Base-by-base conservation (phyloP, 352 stramenopile species). In the Phytophthora capsici region DNA sequence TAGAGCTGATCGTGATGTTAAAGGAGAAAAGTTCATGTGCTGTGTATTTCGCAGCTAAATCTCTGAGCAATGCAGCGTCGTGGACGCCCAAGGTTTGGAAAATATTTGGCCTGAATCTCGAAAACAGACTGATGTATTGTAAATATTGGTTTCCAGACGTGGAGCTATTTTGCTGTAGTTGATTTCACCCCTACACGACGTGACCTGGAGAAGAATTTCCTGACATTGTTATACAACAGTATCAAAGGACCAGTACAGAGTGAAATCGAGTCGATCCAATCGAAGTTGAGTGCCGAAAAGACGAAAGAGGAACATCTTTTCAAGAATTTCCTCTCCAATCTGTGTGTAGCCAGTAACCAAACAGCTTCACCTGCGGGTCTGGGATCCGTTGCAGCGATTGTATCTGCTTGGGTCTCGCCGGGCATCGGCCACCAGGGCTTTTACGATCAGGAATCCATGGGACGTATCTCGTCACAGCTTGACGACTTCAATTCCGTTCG, bases 21-120 rank as follows among this genome's bases (percentile, higher is more conserved):
- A 76, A 75, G 38, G 68, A 73, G 28, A 82, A 79, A 41, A 72
- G 66, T 16, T 71, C 70, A 16, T 73, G 76, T 55, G 72, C 51
- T 2, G 68, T 85, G 2, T 77, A 82, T 34, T 88, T 88, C 32
- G 58, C 76, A 1, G 74, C 72, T 3, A 73, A 57, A 55, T 71
- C 76, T 12, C 60, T 89, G 2, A 47, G 54, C 0, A 72, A 65
- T 16, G 69, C 73, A 40, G 40, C 63, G 0, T 30, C n/a, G 8
- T 89, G 80, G 80, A 80, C 60, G 14, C 74, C 78, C 32, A 88
- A 80, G 71, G 77, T 89, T 28, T 16, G n/a, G 57, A 57, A 45
- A 10, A 48, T 48, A 9, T 40, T 13, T 40, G 34, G n/a, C 16
- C 14, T n/a, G 28, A 34, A 14, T 34, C 13, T 34, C 14, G 9